Evolutionary conservation across 495 filamentous ascomycete genomes (phyloP), one percentile per base, ranked within the genome.

Genomic region (Sordaria brevicollis): DNA sequence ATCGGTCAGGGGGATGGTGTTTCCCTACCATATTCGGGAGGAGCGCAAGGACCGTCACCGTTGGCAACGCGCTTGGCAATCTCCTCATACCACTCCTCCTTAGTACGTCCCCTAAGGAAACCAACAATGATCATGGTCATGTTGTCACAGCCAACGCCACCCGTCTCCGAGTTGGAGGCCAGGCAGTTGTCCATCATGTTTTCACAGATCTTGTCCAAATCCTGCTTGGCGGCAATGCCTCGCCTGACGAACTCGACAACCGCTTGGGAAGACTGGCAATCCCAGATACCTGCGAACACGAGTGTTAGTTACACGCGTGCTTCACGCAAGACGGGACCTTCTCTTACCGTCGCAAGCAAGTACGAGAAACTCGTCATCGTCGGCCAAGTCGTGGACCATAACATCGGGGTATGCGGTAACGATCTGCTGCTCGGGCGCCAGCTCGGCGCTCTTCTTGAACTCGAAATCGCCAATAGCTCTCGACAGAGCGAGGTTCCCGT

Each of bases 131-230:
- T 86, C 91, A 98, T 97, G 73, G 95, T 99, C 95, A 99, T 99
- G 84, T 99, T 99, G 82, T 99, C 95, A 81, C 95, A 99, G 71
- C 95, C 95, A 65, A 99, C 95, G 57, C 95, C 95, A 36, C 95
- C 95, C 49, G 95, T 98, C 81, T 99, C 96, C 74, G 93, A 95
- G 85, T 95, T 97, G 67, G 93, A 93, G 35, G 95, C 92, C 68
- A 98, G 86, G 79, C 95, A 99, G 82, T 98, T 99, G 83, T 98
- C 94, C 95, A 99, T 99, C 93, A 99, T 96, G 83, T 99, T 99
- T 84, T 99, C 95, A 81, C 93, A 97, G 75, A 99, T 97, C 76
- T 90, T 89, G 65, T 92, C 87, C 21, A 99, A 87, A 35, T 94
- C 90, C 82, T 99, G 95, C 84, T 96, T 95, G 21, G 93, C 94